Percentiles rank a stretch among this genome's conserved stretches.
These are phyloP conservation scores for Phialophora tarda DNA, from an alignment of 2,329 filamentous ascomycete genomes.

Conservation along the genomic window DNA sequence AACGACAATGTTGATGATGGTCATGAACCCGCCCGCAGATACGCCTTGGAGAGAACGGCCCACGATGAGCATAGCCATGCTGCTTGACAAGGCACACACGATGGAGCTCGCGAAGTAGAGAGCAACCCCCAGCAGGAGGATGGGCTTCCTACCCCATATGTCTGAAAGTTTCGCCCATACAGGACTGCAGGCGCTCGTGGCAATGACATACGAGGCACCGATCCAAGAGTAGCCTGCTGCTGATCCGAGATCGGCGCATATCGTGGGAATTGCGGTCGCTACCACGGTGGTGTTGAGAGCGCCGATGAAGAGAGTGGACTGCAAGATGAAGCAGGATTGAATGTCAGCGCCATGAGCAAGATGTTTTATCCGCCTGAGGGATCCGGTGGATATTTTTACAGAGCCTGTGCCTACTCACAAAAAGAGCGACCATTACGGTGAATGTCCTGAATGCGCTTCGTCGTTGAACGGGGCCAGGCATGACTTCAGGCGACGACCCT, in stretches of 20 bases:
- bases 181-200: slow-evolving; percentile 56
- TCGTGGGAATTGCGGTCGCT: slow-evolving; percentile 53
- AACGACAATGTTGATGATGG: slow-evolving; percentile 59
- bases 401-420: slow-evolving; percentile 35
- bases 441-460: slow-evolving; percentile 40
- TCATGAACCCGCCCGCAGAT: slow-evolving; percentile 58
- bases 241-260: slow-evolving; percentile 49
- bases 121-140: slow-evolving; percentile 58
- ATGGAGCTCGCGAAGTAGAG: slow-evolving; percentile 58
- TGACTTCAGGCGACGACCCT: not conserved
- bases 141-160: slow-evolving; percentile 69
- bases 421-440: slow-evolving; percentile 42
- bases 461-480: slow-evolving; percentile 3
- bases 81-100: slow-evolving; percentile 54
- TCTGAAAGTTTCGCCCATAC: slow-evolving; percentile 70
- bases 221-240: slow-evolving; percentile 56
- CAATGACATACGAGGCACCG: slow-evolving; percentile 53
- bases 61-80: slow-evolving; percentile 59
- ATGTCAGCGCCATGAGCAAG: not conserved
- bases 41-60: slow-evolving; percentile 60
- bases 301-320: slow-evolving; percentile 60
- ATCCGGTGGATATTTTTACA: not conserved
- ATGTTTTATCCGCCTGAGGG: not conserved
- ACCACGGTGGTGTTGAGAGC: slow-evolving; percentile 63
- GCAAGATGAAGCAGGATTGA: not conserved